Conservation (phyloP, 495 filamentous ascomycete genomes). For the Umbilicaria muhlenbergii region DNA sequence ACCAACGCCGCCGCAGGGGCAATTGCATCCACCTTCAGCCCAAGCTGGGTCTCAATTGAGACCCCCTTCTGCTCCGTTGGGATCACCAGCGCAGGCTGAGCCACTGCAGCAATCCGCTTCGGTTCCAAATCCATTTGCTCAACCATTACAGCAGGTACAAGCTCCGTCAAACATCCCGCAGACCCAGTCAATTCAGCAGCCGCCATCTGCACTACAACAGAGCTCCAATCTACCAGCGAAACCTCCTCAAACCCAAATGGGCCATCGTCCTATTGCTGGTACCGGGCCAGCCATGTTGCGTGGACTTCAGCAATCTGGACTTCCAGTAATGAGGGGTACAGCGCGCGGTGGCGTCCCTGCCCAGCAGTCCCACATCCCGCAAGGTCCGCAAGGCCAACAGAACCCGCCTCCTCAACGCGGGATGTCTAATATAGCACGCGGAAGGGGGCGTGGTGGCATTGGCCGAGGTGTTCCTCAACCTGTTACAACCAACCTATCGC, state of each 20-base stretch:
- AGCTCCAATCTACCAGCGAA: neutral
- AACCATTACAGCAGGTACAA: neutral
- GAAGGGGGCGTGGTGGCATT: conserved; percentile 25
- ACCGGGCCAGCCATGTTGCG: conserved; percentile 22
- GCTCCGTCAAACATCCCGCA: neutral
- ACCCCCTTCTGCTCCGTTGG: conserved; percentile 14
- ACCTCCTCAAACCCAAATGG: conserved; percentile 17
- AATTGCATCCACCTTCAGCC: conserved; percentile 5
- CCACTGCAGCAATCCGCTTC: conserved; percentile 1
- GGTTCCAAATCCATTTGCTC: conserved; percentile 1
- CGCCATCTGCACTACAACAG: conserved; percentile 1
- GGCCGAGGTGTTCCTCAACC: conserved; percentile 32
- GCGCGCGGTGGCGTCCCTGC: conserved; percentile 24
- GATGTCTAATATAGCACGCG: conserved; percentile 25
- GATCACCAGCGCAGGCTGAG: conserved; percentile 15
- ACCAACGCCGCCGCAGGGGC: conserved; percentile 7
- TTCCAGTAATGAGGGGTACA: conserved; percentile 20
- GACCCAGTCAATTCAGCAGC: neutral
- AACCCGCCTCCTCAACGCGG: conserved; percentile 22
- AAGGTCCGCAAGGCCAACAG: conserved; percentile 8
- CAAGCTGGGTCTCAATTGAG: conserved; percentile 1
- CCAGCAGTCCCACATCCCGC: conserved; percentile 18
- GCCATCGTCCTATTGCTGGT: conserved; percentile 22
- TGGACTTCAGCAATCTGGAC: conserved; percentile 28
- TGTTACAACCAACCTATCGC: conserved; percentile 16